phyloP scores from a whole-genome alignment of 345 rosid species.

The Schrenkiella parvula region DNA sequence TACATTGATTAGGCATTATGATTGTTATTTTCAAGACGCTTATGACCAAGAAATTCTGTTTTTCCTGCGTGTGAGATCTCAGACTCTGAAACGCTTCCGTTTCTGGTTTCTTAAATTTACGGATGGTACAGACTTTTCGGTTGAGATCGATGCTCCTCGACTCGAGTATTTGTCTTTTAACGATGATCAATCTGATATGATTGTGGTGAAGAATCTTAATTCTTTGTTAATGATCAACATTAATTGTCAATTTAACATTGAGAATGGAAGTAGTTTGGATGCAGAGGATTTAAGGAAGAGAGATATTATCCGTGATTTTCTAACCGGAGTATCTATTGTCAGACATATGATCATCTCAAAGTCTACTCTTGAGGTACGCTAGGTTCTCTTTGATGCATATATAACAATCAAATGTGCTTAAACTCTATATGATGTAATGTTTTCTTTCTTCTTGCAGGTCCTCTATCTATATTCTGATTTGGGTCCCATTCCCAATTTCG shows the following conservation, averaged over 20 bases:
- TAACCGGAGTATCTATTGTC: neutral
- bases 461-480: neutral
- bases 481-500: neutral
- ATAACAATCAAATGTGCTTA: neutral
- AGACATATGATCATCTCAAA: neutral
- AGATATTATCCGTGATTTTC: neutral
- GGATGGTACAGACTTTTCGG: neutral
- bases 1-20: neutral
- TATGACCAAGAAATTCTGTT: no score
- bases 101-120: neutral
- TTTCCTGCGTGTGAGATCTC: neutral
- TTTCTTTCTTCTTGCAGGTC: neutral
- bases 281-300: neutral
- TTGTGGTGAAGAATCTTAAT: neutral
- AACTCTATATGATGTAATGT: neutral
- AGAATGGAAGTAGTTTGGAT: neutral
- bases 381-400: neutral
- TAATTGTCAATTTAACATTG: neutral
- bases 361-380: neutral
- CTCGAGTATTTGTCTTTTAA: neutral
- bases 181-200: neutral
- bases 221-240: neutral
- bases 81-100: neutral
- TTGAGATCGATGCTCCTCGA: constrained; percentile 14
- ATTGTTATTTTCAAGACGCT: neutral